Evolutionary conservation across 441 rosid species (phyloP), one percentile per base, ranked within the genome.

Genomic region (Pelargonium fulgidum): DNA sequence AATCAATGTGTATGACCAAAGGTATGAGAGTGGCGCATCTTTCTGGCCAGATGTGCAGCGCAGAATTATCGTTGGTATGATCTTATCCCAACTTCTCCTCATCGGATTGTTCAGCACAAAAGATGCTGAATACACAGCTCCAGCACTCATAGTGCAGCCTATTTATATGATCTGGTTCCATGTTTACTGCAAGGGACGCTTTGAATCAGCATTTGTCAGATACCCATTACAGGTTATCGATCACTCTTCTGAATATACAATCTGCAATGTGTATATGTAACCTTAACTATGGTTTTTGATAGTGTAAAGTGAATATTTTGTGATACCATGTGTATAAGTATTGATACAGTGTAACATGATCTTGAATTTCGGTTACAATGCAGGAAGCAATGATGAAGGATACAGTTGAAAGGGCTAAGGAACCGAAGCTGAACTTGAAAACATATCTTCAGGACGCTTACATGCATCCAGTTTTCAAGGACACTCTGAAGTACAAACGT

Each of bases 381-480:
- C 84, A 91, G 99, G 99, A 94, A 73, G 99, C 99, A 52, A 88
- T 83, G 99, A 89, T 84, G 92, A 93, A 90, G 75, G 99, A 94
- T 71, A 91, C 96, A 0, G 74, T 91, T 67, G 97, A 94, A 67
- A 85, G 77, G 3, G 86, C 90, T 7, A 82, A 83, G 79, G 99
- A 91, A 20, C 99, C 96, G 0, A 79, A 79, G 76, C 54, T 91
- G 16, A 88, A 91, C 74, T 68, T 94, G 69, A 94, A 87, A 82
- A 79, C 81, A 7, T 94, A 84, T 76, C 85, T 94, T 68, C 92
- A 85, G 70, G 78, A 76, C 8, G 97, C 96, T 36, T 94, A 90
- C 33, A n/a, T 82, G 13, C 92, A 94, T 71, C 97, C 97, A 0
- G 83, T 89, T 64, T 89, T 94, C 80, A 87, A 81, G 76, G 78